These are phyloP conservation scores for Diplodia mutila DNA, from an alignment of 2,329 filamentous ascomycete genomes.

Conservation along the genomic window DNA sequence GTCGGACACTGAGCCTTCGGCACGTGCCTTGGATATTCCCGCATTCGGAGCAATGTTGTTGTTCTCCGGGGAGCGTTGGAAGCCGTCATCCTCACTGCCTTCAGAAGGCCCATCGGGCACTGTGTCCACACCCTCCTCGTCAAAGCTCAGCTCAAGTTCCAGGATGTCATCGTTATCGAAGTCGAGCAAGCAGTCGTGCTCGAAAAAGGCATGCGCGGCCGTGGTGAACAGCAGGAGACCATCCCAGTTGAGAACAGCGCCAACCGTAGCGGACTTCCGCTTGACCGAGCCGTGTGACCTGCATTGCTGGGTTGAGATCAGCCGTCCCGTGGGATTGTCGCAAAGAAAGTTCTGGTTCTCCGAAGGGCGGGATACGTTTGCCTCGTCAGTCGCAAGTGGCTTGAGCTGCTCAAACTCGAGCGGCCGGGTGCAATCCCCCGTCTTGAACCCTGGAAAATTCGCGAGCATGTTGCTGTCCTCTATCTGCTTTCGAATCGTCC, in stretches of 20 bases:
- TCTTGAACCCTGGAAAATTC: conserved; percentile 24
- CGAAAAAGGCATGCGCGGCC: not conserved
- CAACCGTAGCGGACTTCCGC: not conserved
- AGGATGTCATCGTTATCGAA: not conserved
- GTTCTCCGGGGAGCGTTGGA: not conserved
- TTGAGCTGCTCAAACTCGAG: conserved; percentile 29
- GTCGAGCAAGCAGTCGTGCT: not conserved
- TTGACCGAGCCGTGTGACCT: not conserved
- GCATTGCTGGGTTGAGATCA: not conserved
- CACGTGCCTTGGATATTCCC: rapidly evolving
- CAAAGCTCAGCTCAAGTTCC: not conserved
- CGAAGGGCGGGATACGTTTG: no score
- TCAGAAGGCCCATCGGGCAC: no score
- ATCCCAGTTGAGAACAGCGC: not conserved
- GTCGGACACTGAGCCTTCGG: not conserved
- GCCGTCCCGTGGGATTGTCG: not conserved
- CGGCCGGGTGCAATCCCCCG: conserved; percentile 28
- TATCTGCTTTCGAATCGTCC: conserved; percentile 25
- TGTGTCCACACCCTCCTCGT: not conserved
- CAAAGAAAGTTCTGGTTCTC: not conserved
- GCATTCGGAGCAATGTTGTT: no score
- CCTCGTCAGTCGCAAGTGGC: not conserved
- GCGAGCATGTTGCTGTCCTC: conserved; percentile 27
- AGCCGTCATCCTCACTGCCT: not conserved
- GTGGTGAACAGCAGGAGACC: not conserved